Base-by-base conservation (phyloP, 345 rosid species). In the Anastatica hierochuntica region DNA sequence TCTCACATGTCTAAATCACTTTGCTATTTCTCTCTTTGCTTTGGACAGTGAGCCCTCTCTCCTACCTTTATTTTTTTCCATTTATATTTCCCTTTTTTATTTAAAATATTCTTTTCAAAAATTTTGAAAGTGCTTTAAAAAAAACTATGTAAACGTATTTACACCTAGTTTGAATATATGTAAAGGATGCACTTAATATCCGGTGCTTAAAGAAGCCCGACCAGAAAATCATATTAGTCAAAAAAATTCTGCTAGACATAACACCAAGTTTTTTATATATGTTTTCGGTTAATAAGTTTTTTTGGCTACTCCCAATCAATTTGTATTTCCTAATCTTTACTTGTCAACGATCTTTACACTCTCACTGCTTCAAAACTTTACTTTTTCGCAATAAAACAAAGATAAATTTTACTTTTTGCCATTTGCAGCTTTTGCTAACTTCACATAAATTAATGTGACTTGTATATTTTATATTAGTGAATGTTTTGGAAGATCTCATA, bases 21-120 rank as follows among this genome's bases (percentile, higher is more conserved):
- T 67, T 67, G 62, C 72, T 47, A 60, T 67, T 60, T 67, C 72
- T 67, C 47, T 67, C 62, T 47, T 67, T 67, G 66, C 67, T 60
- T 67, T 14, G 72, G 57, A 60, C 67, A 60, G 62, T 67, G 72
- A 67, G 72, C 67, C 62, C 29, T 60, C 72, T 53, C 62, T 67
- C 72, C 72, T 45, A 33, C 40, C 62, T 67, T 67, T 67, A 46
- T 46, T 46, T 67, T 31, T 67, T 24, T 8, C 61, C 29, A 24
- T 53, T 50, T 48, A 23, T 53, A 53, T 60, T 45, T 58, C 44
- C 38, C 54, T 53, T 53, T 60, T 53, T 52, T 6, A 17, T 44
- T 14, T 45, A 15, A 29, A 18, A 6, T 29, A 29, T 29, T 49
- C 30, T 43, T 13, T 49, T 26, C 5, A 36, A 50, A 58, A 37